Percentiles rank a stretch among this genome's conserved stretches.
These are phyloP conservation scores for Globisporangium abappressorium DNA, from an alignment of 352 stramenopile genomes.

Conservation along the genomic window DNA sequence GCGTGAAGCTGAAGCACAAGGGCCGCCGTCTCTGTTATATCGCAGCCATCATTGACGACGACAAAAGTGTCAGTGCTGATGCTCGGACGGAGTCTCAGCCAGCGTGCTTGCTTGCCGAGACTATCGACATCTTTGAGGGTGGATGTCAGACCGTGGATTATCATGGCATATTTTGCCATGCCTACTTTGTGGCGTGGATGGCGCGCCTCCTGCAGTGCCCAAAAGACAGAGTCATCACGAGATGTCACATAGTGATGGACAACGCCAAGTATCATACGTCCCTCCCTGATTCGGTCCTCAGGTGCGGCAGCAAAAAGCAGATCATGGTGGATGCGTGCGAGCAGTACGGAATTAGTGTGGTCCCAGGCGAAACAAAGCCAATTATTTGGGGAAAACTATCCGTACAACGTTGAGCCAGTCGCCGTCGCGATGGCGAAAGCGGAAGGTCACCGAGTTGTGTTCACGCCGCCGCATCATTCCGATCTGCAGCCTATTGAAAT, in stretches of 20 bases:
- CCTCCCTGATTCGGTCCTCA: constrained; percentile 9
- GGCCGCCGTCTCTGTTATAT: neutral
- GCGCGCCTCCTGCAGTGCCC: neutral
- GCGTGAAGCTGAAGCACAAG: neutral
- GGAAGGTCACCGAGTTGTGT: constrained; percentile 14
- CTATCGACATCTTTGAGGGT: constrained; percentile 31
- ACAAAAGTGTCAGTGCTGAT: neutral
- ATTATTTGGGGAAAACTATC: constrained; percentile 5
- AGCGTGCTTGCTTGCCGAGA: constrained; percentile 17
- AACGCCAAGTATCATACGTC: constrained; percentile 25
- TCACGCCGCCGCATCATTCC: constrained; percentile 22
- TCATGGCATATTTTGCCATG: constrained; percentile 22
- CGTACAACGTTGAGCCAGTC: constrained; percentile 9
- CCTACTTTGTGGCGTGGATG: constrained; percentile 23
- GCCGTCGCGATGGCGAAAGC: constrained; percentile 12
- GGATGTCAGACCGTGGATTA: constrained; percentile 25
- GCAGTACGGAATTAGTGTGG: neutral
- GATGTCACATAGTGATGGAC: constrained; percentile 18
- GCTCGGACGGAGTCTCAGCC: neutral
- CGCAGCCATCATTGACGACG: neutral
- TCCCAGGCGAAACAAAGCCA: neutral
- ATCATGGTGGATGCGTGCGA: neutral
- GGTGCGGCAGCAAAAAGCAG: neutral
- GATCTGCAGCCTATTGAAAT: constrained; percentile 26
- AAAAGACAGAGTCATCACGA: neutral